Base-by-base conservation (phyloP, 768 basidiomycete genomes). In the Tulasnella sp. region DNA sequence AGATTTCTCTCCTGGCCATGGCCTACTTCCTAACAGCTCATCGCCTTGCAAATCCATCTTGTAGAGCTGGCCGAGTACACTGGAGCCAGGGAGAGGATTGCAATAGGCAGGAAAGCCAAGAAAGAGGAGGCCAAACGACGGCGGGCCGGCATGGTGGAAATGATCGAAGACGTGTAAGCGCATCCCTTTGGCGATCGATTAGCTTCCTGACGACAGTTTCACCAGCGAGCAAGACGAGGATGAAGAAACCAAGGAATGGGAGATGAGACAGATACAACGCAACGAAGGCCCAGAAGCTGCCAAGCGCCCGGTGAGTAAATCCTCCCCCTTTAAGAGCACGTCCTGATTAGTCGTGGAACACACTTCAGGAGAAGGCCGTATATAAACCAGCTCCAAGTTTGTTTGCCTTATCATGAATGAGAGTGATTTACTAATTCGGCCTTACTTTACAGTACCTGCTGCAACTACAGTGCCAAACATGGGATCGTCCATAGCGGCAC, bases 41-140 rank as follows among this genome's bases (percentile, higher is more conserved):
- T 52, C 6, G 70, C 35, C 4, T n/a, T n/a, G 34, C 29, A n/a
- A 62, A 6, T 26, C 26, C 67, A 52, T 52, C 17, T 14, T 44
- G 59, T 75, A 94, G 93, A 94, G 76, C 92, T 85, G 77, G 89
- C 93, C 6, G 92, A 94, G 77, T 95, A 88, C 76, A 95, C 93
- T 0, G 91, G 88, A 76, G 92, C 93, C 0, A 88, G 92, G 79
- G 92, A 94, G 75, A 84, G 93, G 39, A 91, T 95, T 68, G 90
- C 93, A 0, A 80, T 95, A 2, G 91, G 92, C 0, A 95, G 92
- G 78, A 92, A 92, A 77, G 89, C 89, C 0, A 83, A 86, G 64
- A 94, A 92, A 77, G 76, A 81, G 6, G 93, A 92, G 76, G 88
- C 88, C 1, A 81, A 79, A 47, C 89, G 89, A 77, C 84, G 86